Evolutionary conservation across 305 asterid species (phyloP).

Genomic region (Fraxinus platypoda): DNA sequence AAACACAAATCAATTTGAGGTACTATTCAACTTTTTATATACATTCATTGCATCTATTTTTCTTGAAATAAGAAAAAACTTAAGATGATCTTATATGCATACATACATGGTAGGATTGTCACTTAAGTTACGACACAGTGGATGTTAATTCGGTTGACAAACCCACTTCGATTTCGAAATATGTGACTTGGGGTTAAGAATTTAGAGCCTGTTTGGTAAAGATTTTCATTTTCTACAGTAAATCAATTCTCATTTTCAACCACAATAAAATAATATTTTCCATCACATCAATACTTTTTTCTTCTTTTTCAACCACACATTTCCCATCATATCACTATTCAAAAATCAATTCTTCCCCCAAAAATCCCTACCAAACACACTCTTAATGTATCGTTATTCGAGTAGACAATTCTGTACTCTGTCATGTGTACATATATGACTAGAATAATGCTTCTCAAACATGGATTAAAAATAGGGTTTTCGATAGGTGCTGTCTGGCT

Average conservation of each 20-base stretch:
- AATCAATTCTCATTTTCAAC: too few species aligned
- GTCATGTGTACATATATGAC: neutral
- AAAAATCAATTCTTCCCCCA: too few species aligned
- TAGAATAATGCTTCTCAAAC: too few species aligned
- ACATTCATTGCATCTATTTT: slow-evolving; percentile 37
- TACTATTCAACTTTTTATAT: slow-evolving; percentile 24
- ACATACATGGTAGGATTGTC: neutral
- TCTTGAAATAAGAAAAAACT: neutral
- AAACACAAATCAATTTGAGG: slow-evolving; percentile 54
- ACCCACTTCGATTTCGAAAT: neutral
- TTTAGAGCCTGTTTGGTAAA: too few species aligned
- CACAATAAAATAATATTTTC: too few species aligned
- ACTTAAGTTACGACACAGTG: neutral
- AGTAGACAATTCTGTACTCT: neutral
- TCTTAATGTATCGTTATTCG: neutral
- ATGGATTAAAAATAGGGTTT: too few species aligned
- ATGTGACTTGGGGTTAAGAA: neutral
- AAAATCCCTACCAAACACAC: too few species aligned
- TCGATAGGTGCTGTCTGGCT: too few species aligned
- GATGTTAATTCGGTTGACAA: neutral
- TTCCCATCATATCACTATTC: too few species aligned
- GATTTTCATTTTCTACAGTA: too few species aligned
- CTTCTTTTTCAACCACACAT: too few species aligned
- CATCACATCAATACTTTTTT: too few species aligned
- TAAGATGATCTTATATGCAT: neutral